Evolutionary conservation across 257 asterid genomes (phyloP).

Genomic region (Ophiorrhiza pumila): DNA sequence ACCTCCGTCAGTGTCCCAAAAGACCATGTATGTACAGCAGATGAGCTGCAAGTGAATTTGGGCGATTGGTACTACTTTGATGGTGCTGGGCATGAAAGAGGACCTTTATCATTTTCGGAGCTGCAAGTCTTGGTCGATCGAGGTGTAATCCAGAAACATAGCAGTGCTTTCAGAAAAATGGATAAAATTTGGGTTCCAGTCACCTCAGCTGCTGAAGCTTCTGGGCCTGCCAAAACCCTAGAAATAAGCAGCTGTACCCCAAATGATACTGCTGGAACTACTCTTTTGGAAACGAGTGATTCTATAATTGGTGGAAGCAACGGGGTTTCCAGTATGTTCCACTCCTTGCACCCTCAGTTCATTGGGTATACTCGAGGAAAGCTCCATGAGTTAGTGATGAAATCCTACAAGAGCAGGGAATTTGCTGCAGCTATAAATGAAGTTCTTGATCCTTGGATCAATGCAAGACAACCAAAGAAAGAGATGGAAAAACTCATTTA

Average conservation of each 20-base stretch:
- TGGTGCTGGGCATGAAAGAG: slow-evolving; percentile 96
- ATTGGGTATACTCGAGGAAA: slow-evolving; percentile 91
- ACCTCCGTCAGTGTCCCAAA: slow-evolving; percentile 44
- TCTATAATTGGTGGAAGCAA: slow-evolving; percentile 25
- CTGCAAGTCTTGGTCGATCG: slow-evolving; percentile 74
- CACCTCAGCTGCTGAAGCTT: slow-evolving; percentile 31
- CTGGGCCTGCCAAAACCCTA: slow-evolving; percentile 31
- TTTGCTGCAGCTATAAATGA: slow-evolving; percentile 98
- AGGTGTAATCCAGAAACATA: slow-evolving; percentile 71
- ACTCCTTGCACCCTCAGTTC: slow-evolving; percentile 82
- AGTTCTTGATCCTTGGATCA: slow-evolving; percentile 97
- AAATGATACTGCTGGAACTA: slow-evolving; percentile 24
- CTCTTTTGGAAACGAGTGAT: slow-evolving; percentile 34
- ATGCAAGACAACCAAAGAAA: slow-evolving; percentile 84
- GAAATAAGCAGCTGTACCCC: slow-evolving; percentile 31
- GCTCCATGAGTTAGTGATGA: slow-evolving; percentile 97
- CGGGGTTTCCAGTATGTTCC: slow-evolving; percentile 47
- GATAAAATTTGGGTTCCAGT: slow-evolving; percentile 96
- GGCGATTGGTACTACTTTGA: slow-evolving; percentile 97
- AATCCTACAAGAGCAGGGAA: slow-evolving; percentile 94
- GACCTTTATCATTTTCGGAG: slow-evolving; percentile 81
- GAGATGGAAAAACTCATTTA: slow-evolving; percentile 58
- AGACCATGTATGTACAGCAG: slow-evolving; percentile 62
- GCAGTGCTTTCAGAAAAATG: slow-evolving; percentile 75
- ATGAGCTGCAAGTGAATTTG: slow-evolving; percentile 65